phyloP scores from a whole-genome alignment of 495 filamentous ascomycete genomes.

The Cercophora sp. region DNA sequence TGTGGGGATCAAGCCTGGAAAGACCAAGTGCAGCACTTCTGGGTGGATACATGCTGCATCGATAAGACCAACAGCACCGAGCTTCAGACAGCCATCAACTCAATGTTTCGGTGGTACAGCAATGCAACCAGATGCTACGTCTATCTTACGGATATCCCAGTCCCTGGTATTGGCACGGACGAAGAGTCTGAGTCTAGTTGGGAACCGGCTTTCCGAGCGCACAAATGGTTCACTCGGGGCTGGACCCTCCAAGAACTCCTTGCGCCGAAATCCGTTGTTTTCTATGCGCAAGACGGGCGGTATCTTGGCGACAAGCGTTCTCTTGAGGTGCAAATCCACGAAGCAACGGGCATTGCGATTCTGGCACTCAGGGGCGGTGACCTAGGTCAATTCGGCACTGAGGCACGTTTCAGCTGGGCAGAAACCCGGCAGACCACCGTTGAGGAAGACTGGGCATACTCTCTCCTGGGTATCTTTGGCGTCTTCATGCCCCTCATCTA shows the following conservation, averaged over 20 bases:
- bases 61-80: conserved; percentile 39
- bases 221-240: conserved; percentile 37
- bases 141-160: conserved; percentile 29
- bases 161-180: not conserved
- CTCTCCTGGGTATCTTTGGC: not conserved
- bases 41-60: conserved; percentile 39
- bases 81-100: conserved; percentile 37
- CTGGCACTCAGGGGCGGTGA: not conserved
- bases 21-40: conserved; percentile 18
- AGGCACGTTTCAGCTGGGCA: not conserved
- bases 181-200: not conserved
- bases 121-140: conserved; percentile 32
- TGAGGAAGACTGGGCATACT: not conserved
- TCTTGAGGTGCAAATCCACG: not conserved
- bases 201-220: conserved; percentile 11
- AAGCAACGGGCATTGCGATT: not conserved
- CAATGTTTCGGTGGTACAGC: conserved; percentile 38
- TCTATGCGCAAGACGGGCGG: conserved; percentile 21
- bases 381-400: not conserved
- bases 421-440: not conserved
- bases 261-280: conserved; percentile 27
- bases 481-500: conserved; percentile 2
- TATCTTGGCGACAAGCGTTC: not conserved
- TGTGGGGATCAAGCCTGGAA: not conserved
- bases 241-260: conserved; percentile 39